phyloP scores from a whole-genome alignment of 2,329 filamentous ascomycete genomes.

The Cercospora zeina region DNA sequence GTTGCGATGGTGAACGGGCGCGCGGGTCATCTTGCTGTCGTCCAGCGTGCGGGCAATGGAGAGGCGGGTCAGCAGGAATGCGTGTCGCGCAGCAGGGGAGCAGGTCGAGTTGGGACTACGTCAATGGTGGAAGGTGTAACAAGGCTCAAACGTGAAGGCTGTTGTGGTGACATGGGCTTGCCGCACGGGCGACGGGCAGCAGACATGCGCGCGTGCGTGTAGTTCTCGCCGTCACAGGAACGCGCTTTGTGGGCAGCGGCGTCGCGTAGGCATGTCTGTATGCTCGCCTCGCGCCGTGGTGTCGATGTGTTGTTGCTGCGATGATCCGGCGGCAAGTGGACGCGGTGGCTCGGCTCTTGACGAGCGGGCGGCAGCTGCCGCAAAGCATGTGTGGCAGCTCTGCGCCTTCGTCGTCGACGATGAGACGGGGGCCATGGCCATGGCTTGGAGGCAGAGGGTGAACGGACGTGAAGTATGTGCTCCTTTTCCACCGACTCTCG shows the following conservation, averaged over 20 bases:
- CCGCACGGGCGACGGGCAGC: neutral
- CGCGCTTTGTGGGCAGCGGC: neutral
- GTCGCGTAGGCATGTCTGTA: neutral
- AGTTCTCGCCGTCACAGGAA: neutral
- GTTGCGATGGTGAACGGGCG: neutral
- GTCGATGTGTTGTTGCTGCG: neutral
- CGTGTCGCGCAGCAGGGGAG: neutral
- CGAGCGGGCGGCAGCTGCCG: neutral
- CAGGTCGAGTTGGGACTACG: slow-evolving; percentile 3
- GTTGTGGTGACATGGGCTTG: slow-evolving; percentile 4
- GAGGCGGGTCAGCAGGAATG: slow-evolving; percentile 1
- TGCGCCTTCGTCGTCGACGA: neutral
- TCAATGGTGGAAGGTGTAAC: slow-evolving; percentile 8
- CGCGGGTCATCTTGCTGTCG: too few relatives aligned
- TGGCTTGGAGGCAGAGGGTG: neutral
- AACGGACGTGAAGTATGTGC: neutral
- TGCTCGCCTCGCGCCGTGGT: neutral
- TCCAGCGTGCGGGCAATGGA: too few relatives aligned
- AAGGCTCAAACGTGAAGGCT: slow-evolving; percentile 11
- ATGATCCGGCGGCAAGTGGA: neutral
- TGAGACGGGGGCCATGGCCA: neutral
- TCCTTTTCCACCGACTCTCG: neutral
- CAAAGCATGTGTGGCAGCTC: slow-evolving; percentile 1
- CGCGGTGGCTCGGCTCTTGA: neutral
- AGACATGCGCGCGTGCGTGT: neutral